Conservation (phyloP, 495 filamentous ascomycete genomes). For the Saxispiralis lemnorum region DNA sequence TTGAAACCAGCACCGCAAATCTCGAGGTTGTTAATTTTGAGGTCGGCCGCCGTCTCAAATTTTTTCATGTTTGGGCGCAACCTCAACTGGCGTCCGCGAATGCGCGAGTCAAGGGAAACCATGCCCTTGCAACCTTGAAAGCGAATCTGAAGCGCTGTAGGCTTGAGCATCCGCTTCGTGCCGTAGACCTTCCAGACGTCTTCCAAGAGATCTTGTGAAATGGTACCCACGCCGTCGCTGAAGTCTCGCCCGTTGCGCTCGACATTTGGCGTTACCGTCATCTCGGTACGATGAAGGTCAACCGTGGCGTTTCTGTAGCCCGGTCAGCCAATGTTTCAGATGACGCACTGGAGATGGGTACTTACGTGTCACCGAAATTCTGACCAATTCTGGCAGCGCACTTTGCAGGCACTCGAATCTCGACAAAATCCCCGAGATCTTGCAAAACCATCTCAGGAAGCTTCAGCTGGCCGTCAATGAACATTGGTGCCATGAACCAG, state of each 20-base stretch:
- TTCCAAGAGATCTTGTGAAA: conserved; percentile 40
- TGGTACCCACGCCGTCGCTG: conserved; percentile 62
- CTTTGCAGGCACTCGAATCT: conserved; percentile 48
- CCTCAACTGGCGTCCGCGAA: conserved; percentile 35
- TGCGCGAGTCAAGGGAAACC: conserved; percentile 43
- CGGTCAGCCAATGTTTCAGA: conserved; percentile 5
- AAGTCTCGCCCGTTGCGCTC: conserved; percentile 36
- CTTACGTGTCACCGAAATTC: conserved; percentile 55
- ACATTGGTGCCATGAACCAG: conserved; percentile 61
- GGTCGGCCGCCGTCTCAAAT: conserved; percentile 36
- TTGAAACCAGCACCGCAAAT: conserved; percentile 52
- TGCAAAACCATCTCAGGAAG: conserved; percentile 36
- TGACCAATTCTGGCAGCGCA: conserved; percentile 73
- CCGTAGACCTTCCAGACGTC: conserved; percentile 33
- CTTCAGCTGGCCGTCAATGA: conserved; percentile 22
- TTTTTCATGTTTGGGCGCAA: conserved; percentile 66
- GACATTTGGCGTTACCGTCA: conserved; percentile 11
- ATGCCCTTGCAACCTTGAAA: conserved; percentile 56
- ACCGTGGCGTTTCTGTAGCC: conserved; percentile 15
- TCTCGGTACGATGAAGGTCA: conserved; percentile 25
- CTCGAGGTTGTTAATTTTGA: conserved; percentile 34
- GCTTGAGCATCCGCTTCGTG: conserved; percentile 24
- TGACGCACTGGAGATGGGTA: conserved; percentile 10
- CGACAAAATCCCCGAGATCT: conserved; percentile 45
- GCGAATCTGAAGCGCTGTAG: conserved; percentile 56